Percentiles rank a stretch among this genome's conserved stretches.
These are phyloP conservation scores for Phytopythium sindhum DNA, from an alignment of 352 stramenopile genomes.

Conservation along the genomic window DNA sequence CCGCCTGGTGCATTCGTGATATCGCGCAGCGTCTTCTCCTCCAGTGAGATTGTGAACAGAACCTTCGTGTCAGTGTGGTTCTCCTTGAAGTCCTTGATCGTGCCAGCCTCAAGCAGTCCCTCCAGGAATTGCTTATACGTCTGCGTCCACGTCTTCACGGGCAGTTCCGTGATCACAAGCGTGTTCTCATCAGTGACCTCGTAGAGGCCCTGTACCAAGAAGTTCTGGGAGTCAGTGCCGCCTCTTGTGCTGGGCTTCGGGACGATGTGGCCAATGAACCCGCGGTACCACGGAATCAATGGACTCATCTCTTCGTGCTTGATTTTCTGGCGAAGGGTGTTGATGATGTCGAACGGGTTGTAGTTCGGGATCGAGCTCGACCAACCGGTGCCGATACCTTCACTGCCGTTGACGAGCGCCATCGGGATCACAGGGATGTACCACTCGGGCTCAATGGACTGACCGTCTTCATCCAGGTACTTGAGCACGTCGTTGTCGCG, in stretches of 20 bases:
- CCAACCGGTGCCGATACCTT: slow-evolving; percentile 98
- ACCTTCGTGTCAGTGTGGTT: slow-evolving; percentile 93
- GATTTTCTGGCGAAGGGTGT: slow-evolving; percentile 66
- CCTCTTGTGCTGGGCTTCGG: slow-evolving; percentile 60
- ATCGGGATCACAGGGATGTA: slow-evolving; percentile 97
- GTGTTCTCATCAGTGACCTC: slow-evolving; percentile 85
- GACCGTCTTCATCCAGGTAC: slow-evolving; percentile 91
- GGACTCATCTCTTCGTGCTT: slow-evolving; percentile 46
- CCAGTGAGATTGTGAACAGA: slow-evolving; percentile 88
- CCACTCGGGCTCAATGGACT: slow-evolving; percentile 91
- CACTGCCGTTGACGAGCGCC: slow-evolving; percentile 95
- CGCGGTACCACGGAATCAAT: slow-evolving; percentile 91
- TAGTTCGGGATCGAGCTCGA: slow-evolving; percentile 91
- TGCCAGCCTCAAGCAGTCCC: slow-evolving; percentile 79
- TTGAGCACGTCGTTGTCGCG: slow-evolving; percentile 90
- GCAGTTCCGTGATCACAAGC: slow-evolving; percentile 95
- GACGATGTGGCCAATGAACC: slow-evolving; percentile 87
- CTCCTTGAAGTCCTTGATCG: slow-evolving; percentile 92
- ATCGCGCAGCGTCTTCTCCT: slow-evolving; percentile 60
- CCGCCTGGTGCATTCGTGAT: slow-evolving; percentile 61
- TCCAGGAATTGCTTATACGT: slow-evolving; percentile 96
- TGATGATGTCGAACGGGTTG: slow-evolving; percentile 90
- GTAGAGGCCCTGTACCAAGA: slow-evolving; percentile 82
- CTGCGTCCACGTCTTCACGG: slow-evolving; percentile 95
- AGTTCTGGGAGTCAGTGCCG: slow-evolving; percentile 53